These are phyloP conservation scores for Galium porrigens DNA, from an alignment of 305 asterid species.

Conservation along the genomic window DNA sequence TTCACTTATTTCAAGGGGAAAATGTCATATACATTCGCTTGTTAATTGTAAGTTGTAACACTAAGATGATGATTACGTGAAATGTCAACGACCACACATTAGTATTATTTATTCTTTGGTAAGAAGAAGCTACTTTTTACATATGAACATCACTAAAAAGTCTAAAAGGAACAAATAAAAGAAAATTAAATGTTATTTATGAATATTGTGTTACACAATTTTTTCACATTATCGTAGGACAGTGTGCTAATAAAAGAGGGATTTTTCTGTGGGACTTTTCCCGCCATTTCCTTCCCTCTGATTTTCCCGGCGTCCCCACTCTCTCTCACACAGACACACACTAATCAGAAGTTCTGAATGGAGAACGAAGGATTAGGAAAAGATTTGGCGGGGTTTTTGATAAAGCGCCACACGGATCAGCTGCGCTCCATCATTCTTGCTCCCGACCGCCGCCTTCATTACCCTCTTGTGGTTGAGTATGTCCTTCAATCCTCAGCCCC, in stretches of 20 bases:
- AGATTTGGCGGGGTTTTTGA: constrained; percentile 59
- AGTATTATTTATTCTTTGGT: no score
- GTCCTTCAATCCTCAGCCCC: background rate
- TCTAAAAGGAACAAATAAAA: no score
- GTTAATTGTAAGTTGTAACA: no score
- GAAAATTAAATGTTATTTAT: no score
- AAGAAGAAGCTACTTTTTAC: no score
- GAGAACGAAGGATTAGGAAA: constrained; percentile 26
- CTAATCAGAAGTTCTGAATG: constrained; percentile 17
- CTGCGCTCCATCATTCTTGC: constrained; percentile 45
- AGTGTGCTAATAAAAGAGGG: background rate
- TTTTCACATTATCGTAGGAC: no score
- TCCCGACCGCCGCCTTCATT: constrained; percentile 75
- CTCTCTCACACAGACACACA: background rate
- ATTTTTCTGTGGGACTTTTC: background rate
- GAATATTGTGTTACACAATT: no score
- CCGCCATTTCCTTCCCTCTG: constrained; percentile 6
- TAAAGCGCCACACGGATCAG: constrained; percentile 38
- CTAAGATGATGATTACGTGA: no score
- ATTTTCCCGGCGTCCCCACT: background rate
- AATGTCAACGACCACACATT: no score
- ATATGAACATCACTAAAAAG: no score
- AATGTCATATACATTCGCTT: no score
- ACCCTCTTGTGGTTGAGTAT: constrained; percentile 62
- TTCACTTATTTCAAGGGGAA: no score